Base-by-base conservation (phyloP, 441 rosid genomes). In the Gossypium gossypioides region DNA sequence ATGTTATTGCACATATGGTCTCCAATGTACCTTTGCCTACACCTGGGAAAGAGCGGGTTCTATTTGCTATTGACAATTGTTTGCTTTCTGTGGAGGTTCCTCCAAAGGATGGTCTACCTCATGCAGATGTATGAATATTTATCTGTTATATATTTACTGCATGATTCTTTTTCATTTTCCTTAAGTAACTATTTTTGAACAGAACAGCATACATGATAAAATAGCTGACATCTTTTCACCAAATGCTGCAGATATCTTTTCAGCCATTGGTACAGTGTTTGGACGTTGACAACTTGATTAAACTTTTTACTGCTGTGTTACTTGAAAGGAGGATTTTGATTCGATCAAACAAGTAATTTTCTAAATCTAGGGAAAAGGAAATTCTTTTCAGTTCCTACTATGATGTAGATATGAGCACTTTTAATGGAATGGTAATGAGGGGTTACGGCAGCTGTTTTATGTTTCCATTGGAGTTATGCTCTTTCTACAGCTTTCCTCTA, bases 191-290 rank as follows among this genome's bases (percentile, higher is more conserved):
- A 46, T 58, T 62, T 37, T 21, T 34, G n/a, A 69, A 55, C 34
- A 2, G 64, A 19, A 13, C 2, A 13, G 51, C 48, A 9, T 16
- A 29, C n/a, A 46, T 66, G 12, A 22, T 46, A 44, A 22, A 24
- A 24, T 61, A 62, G 34, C 62, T 63, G 46, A 51, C 56, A 32
- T 72, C n/a, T 52, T 15, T 16, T 73, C 10, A 34, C 62, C 29
- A 42, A 65, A 18, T 73, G 66, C 69, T 95, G 92, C 90, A 92
- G 97, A 87, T 96, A 76, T 90, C 97, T 34, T 94, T 96, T 85
- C 96, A 91, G 80, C 99, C 98, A 25, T 88, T 96, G 72, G 87
- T 96, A 66, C 98, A 93, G 62, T 92, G 97, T 84, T 83, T 96
- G 88, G 96, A 92, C 84, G 92, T 90, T 60, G 93, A 96, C 89